Base-by-base conservation (phyloP, 192 early-diverging fungal genomes). In the Chytriomyces sp. region DNA sequence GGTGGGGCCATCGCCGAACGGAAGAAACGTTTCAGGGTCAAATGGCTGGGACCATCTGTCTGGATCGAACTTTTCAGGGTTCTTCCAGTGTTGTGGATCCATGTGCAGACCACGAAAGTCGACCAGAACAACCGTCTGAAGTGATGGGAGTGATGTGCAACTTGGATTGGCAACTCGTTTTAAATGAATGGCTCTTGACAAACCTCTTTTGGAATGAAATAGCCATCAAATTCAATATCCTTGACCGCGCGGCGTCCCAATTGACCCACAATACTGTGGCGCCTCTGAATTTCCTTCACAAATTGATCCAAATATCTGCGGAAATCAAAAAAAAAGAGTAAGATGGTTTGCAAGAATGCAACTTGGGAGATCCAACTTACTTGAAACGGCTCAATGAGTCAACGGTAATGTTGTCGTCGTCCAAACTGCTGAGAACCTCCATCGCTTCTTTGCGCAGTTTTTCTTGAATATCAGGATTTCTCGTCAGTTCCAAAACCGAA, bases 1-100 rank as follows among this genome's bases (percentile, higher is more conserved):
- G 46, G 60, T 50, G 5, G 66, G 76, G 8, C 85, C 85, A 35
- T 84, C 81, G 0, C 75, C 81, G 76, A 87, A 87, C 8, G 86
- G 83, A 6, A 87, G 35, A 61, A 79, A 87, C n/a, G 69, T 57
- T 7, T 85, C 78, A 43, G 81, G 77, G 20, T 62, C 73, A 10
- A 75, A 28, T 5, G 59, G 63, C 9, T 74, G 80, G 10, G 61
- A 35, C 79, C 79, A 87, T 35, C 86, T 13, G 35, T 82, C 81
- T 2, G 86, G 86, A 47, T 79, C 65, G 67, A 84, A 87, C n/a
- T 26, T 61, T 20, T 73, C 61, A 9, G 84, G 79, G 16, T 84
- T 57, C 0, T 62, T 20, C 79, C 81, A 84, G 63, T 82, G 78
- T 44, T 47, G 20, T 23, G 45, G 43, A 28, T 80, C 75, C 45